phyloP scores from a whole-genome alignment of 805 yeast species.

The Candida pseudofarinosa region DNA sequence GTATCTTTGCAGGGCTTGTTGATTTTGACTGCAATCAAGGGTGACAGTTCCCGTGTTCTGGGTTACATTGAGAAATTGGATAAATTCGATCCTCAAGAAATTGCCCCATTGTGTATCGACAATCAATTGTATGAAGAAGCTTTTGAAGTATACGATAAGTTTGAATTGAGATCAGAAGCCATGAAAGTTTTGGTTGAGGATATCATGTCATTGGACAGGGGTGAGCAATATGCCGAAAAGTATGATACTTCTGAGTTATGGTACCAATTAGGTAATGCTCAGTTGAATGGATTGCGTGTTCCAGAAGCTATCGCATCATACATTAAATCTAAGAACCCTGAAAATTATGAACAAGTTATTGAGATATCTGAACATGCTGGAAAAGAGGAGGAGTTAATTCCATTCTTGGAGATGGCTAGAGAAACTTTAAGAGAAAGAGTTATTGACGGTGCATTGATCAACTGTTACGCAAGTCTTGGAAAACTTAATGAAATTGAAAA shows the following conservation, averaged over 20 bases:
- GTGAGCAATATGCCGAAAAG: slow-evolving; percentile 88
- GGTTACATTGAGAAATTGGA: slow-evolving; percentile 86
- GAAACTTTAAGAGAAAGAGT: slow-evolving; percentile 83
- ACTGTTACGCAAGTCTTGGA: slow-evolving; percentile 78
- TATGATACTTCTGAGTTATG: slow-evolving; percentile 82
- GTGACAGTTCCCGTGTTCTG: slow-evolving; percentile 81
- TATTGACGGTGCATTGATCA: slow-evolving; percentile 87
- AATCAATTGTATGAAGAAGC: slow-evolving; percentile 91
- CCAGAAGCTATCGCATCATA: slow-evolving; percentile 91
- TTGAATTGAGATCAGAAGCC: slow-evolving; percentile 73
- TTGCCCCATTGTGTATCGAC: slow-evolving; percentile 87
- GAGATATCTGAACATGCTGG: slow-evolving; percentile 95
- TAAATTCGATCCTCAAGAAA: slow-evolving; percentile 87
- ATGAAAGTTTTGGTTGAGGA: slow-evolving; percentile 89
- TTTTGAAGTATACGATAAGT: slow-evolving; percentile 83
- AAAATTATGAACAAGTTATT: slow-evolving; percentile 85
- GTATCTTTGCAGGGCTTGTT: slow-evolving; percentile 91
- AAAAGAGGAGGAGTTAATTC: slow-evolving; percentile 87
- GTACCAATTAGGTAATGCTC: slow-evolving; percentile 95
- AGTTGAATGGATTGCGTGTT: slow-evolving; percentile 86
- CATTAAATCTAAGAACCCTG: slow-evolving; percentile 86
- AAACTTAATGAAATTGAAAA: slow-evolving; percentile 77
- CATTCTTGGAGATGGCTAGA: slow-evolving; percentile 88
- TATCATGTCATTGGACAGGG: slow-evolving; percentile 91
- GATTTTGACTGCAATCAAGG: slow-evolving; percentile 91